Evolutionary conservation across 768 basidiomycete species (phyloP).

Genomic region (Trametes sanguinea): DNA sequence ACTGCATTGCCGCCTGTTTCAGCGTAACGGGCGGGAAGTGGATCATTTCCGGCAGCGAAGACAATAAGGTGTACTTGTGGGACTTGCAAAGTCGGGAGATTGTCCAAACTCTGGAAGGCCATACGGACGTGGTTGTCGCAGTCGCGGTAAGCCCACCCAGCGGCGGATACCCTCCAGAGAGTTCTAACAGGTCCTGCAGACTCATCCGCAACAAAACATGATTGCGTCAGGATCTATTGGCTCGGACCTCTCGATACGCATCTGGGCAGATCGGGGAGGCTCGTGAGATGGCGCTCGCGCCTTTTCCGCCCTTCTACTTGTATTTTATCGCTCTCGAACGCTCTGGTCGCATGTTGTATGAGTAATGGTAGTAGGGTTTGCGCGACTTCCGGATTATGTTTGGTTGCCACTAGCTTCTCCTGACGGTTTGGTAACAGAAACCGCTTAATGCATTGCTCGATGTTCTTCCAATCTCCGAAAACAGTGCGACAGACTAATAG

Average conservation of each 20-base stretch:
- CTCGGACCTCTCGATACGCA: conserved; percentile 75
- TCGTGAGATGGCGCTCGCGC: background rate
- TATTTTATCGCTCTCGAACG: background rate
- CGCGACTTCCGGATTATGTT: background rate
- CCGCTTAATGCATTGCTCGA: conserved; percentile 5
- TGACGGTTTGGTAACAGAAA: background rate
- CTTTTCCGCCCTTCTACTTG: background rate
- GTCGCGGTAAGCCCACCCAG: conserved; percentile 54
- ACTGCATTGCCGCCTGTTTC: conserved; percentile 83
- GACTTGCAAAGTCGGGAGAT: conserved; percentile 87
- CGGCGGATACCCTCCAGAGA: background rate
- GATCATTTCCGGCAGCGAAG: conserved; percentile 92
- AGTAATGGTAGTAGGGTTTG: conserved; percentile 10
- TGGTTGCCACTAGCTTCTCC: background rate
- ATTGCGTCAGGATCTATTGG: conserved; percentile 89
- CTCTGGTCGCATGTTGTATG: conserved; percentile 7
- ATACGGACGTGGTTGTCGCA: conserved; percentile 78
- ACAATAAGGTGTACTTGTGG: conserved; percentile 88
- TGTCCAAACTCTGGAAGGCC: conserved; percentile 77
- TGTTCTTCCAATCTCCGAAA: conserved; percentile 18
- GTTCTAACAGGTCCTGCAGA: conserved; percentile 43
- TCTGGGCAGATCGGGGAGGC: conserved; percentile 69
- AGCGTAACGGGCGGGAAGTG: conserved; percentile 84
- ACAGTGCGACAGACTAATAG: conserved; percentile 22
- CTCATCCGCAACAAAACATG: conserved; percentile 83